Evolutionary conservation across 305 asterid genomes (phyloP).

Genomic region (Rubia occidens): DNA sequence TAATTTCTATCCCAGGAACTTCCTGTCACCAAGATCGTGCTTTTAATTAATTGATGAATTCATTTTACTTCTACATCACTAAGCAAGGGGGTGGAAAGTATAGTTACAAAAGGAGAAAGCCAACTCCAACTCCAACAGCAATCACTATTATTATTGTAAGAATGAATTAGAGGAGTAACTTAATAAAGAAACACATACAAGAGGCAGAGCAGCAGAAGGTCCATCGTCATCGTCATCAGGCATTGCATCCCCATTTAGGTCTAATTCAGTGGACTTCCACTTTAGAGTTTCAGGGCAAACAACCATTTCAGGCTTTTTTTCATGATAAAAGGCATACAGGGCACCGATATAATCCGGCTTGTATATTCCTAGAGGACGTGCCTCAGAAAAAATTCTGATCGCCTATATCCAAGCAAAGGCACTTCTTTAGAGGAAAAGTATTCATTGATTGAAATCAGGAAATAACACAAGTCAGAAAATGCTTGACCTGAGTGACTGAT

Average conservation of each 20-base stretch:
- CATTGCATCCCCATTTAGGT: constrained; percentile 86
- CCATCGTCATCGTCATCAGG: constrained; percentile 94
- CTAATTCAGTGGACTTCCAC: constrained; percentile 91
- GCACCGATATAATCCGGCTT: constrained; percentile 87
- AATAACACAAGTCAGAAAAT: constrained; percentile 1
- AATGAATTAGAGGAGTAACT: neutral
- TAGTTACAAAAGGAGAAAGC: too few relatives aligned
- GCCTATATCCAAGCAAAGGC: constrained; percentile 40
- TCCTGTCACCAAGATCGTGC: neutral
- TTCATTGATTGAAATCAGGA: neutral
- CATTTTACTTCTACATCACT: neutral
- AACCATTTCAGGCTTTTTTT: constrained; percentile 70
- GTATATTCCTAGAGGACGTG: constrained; percentile 97
- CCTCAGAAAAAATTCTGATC: constrained; percentile 66
- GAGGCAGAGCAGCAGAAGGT: constrained; percentile 41
- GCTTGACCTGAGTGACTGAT: constrained; percentile 80
- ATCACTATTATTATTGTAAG: neutral
- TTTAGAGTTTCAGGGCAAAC: constrained; percentile 86
- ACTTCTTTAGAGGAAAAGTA: neutral
- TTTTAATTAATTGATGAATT: neutral
- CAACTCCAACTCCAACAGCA: too few relatives aligned
- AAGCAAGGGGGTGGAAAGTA: neutral
- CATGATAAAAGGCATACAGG: constrained; percentile 78
- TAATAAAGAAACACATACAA: constrained; percentile 29
- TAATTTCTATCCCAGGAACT: neutral